Conservation (phyloP, 83 land plant genomes). For the Picea abies region DNA sequence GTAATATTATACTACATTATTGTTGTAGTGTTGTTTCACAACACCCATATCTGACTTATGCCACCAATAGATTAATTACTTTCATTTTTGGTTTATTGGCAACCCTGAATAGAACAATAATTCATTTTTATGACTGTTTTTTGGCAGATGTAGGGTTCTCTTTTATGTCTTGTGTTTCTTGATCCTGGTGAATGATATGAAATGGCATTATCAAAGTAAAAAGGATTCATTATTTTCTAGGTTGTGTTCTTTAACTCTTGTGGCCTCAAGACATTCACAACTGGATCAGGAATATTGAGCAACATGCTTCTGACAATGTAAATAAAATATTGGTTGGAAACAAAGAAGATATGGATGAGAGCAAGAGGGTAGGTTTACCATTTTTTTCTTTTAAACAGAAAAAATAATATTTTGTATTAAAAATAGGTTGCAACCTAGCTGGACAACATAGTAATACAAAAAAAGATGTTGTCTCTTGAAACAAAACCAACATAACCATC, state of each 20-base stretch:
- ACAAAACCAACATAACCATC: too few species aligned
- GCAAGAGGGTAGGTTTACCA: too few species aligned
- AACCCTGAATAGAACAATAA: background rate
- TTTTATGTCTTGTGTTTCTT: background rate
- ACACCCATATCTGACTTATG: background rate
- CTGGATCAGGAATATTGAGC: too few species aligned
- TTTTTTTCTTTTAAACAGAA: too few species aligned
- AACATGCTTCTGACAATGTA: too few species aligned
- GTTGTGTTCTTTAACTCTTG: conserved; percentile 12
- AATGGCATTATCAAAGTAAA: background rate
- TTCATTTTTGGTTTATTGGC: background rate
- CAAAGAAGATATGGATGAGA: too few species aligned
- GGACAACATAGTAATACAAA: too few species aligned
- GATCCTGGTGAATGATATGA: background rate
- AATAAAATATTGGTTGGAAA: too few species aligned
- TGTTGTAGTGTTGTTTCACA: background rate
- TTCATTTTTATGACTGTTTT: background rate
- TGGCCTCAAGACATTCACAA: conserved; percentile 23
- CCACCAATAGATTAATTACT: background rate
- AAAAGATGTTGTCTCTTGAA: too few species aligned
- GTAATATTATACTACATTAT: background rate
- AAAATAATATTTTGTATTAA: too few species aligned
- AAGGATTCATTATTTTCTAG: background rate
- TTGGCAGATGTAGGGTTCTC: background rate
- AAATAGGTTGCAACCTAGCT: too few species aligned